Base-by-base conservation (phyloP, 768 basidiomycete species). In the Lactifluus volemus region DNA sequence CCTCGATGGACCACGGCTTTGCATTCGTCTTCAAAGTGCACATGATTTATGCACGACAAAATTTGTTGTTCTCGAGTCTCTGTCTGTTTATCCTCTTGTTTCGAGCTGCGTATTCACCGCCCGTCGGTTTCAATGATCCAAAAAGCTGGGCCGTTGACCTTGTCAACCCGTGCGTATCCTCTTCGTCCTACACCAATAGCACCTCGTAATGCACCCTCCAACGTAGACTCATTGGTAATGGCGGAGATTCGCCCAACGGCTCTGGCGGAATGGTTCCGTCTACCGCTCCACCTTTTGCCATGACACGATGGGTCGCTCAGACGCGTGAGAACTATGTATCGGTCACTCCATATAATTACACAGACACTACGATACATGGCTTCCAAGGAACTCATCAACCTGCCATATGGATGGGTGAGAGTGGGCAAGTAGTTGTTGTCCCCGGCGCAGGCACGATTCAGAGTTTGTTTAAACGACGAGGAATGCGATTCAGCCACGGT, bases 371-470 rank as follows among this genome's bases (percentile, higher is more conserved):
- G 12, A 81, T 91, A 3, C 84, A 88, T 65, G 89, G 90, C 1
- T 90, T 92, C 67, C 81, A 86, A 48, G 89, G 81, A 5, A 91
- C 89, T 4, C 83, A 89, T 56, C 90, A 90, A 65, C 89, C 89
- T 11, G 90, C 90, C 0, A 91, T 92, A 41, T 92, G 89, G 89
- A 92, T 92, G 89, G 89, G 86, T 2, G 88, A 88, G 66, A 87
- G 83, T 63, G 88, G 80, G 0, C 80, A 81, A 50, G 80, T 84
- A 3, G 76, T 80, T 5, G 75, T 89, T 29, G 77, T 78, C 32
- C 86, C 88, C 11, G 86, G 87, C 6, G 70, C 71, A 8, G 79
- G 80, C 17, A 59, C 68, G 4, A 74, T 89, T 1, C 77, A 77
- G 44, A 73, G 78, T 9, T 74, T 74, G 5, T 87, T 89, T 61